Evolutionary conservation across 140 eudicot species (phyloP).

Genomic region (Flaveria floridana): DNA sequence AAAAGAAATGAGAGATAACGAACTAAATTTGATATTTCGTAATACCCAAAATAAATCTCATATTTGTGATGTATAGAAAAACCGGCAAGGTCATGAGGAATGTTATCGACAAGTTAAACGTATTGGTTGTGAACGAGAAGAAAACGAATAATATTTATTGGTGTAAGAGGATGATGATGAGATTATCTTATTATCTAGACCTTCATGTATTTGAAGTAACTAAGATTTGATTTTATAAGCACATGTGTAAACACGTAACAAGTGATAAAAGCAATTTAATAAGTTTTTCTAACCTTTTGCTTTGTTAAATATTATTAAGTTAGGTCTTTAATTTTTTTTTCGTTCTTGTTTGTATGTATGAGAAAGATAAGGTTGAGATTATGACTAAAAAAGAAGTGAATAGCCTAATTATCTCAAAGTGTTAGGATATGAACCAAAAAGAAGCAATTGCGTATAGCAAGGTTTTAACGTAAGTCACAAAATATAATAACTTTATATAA

Average conservation of each 20-base stretch:
- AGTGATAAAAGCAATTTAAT: not conserved
- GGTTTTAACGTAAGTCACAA: not conserved
- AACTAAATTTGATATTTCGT: too few species aligned
- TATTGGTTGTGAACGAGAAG: too few species aligned
- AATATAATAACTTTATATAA: too few species aligned
- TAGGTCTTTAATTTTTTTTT: not conserved
- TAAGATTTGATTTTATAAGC: too few species aligned
- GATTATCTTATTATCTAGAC: too few species aligned
- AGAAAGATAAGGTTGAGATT: not conserved
- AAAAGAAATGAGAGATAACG: not conserved
- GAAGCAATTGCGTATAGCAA: not conserved
- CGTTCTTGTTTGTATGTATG: not conserved
- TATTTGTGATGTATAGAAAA: too few species aligned
- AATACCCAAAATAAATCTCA: too few species aligned
- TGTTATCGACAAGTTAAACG: too few species aligned
- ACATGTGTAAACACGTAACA: not conserved
- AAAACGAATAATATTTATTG: too few species aligned
- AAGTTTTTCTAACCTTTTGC: not conserved
- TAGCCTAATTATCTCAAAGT: conserved; percentile 9
- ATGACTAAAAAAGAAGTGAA: not conserved
- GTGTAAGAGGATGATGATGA: too few species aligned
- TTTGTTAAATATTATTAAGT: not conserved
- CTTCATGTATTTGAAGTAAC: too few species aligned
- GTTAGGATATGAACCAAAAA: not conserved
- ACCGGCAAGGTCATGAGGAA: too few species aligned